A percentile compares a stretch with the other conserved stretches of the same genome.
Conservation (phyloP, 2,329 filamentous ascomycete species). For the Ascochyta fabae region DNA sequence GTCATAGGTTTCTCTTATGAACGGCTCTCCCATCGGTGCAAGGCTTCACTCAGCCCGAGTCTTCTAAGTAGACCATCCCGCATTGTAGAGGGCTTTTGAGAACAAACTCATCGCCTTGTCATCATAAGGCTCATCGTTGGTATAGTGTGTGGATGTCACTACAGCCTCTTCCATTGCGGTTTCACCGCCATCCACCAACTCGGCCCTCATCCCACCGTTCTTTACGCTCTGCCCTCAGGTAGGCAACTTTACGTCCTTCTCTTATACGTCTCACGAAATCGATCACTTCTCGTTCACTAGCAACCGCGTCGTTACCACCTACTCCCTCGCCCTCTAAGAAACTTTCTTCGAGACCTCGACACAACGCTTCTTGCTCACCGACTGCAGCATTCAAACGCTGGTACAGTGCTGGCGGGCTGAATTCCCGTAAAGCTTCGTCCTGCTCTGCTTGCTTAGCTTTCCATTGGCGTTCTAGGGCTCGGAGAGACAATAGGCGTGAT, state of each 20-base stretch:
- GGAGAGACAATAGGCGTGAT: slow-evolving; percentile 79
- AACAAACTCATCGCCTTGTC: neutral
- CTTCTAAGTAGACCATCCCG: neutral
- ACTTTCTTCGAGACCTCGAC: slow-evolving; percentile 86
- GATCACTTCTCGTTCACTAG: slow-evolving; percentile 78
- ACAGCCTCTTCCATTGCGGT: neutral
- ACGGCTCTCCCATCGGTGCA: no score
- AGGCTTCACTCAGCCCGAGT: neutral
- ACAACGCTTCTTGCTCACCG: slow-evolving; percentile 81
- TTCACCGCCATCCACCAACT: slow-evolving; percentile 84
- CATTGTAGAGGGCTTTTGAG: neutral
- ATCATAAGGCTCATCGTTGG: neutral
- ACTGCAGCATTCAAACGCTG: slow-evolving; percentile 78
- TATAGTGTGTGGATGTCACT: neutral
- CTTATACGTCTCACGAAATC: slow-evolving; percentile 86
- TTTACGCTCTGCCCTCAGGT: slow-evolving; percentile 83
- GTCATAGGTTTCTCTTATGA: no score
- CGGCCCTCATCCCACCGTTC: slow-evolving; percentile 95
- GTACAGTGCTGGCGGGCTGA: slow-evolving; percentile 86
- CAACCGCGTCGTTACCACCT: slow-evolving; percentile 55
- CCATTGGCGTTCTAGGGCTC: slow-evolving; percentile 92
- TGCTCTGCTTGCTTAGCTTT: slow-evolving; percentile 86
- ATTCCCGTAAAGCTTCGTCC: slow-evolving; percentile 82
- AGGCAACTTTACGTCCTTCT: slow-evolving; percentile 79
- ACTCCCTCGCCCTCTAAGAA: slow-evolving; percentile 72